Evolutionary conservation across 1,139 yeast species (phyloP).

Genomic region (Geotrichum klebahnii): DNA sequence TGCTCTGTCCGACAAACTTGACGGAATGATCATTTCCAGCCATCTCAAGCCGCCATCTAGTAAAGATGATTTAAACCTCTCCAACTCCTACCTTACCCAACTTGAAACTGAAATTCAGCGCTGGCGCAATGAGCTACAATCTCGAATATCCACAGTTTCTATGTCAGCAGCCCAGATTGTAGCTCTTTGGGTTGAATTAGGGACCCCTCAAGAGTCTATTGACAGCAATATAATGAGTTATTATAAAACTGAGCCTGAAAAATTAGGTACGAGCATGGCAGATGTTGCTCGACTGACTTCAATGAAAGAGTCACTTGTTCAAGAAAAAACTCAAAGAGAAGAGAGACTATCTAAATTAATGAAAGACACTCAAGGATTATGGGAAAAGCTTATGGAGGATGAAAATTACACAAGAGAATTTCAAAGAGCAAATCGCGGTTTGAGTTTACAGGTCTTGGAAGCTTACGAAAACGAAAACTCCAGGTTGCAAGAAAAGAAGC

Average conservation of each 20-base stretch:
- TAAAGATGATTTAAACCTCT: constrained; percentile 25
- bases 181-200: constrained; percentile 38
- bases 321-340: constrained; percentile 25
- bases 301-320: constrained; percentile 20
- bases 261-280: constrained; percentile 30
- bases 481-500: constrained; percentile 57
- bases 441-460: constrained; percentile 34
- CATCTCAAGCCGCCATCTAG: constrained; percentile 17
- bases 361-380: constrained; percentile 27
- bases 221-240: constrained; percentile 30
- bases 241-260: constrained; percentile 31
- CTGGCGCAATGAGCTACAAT: constrained; percentile 31
- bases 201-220: constrained; percentile 35
- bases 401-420: constrained; percentile 27
- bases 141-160: constrained; percentile 29
- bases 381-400: constrained; percentile 34
- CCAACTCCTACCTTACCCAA: constrained; percentile 27
- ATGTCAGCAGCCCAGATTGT: constrained; percentile 32
- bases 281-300: constrained; percentile 30
- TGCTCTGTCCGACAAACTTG: constrained; percentile 13
- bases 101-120: constrained; percentile 33
- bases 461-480: constrained; percentile 52
- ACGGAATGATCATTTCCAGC: constrained; percentile 13
- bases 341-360: constrained; percentile 23
- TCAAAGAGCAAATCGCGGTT: constrained; percentile 36